Evolutionary conservation across 1,139 yeast species (phyloP), one percentile per base, ranked within the genome.

Genomic region (Sugiyamaella japonica): DNA sequence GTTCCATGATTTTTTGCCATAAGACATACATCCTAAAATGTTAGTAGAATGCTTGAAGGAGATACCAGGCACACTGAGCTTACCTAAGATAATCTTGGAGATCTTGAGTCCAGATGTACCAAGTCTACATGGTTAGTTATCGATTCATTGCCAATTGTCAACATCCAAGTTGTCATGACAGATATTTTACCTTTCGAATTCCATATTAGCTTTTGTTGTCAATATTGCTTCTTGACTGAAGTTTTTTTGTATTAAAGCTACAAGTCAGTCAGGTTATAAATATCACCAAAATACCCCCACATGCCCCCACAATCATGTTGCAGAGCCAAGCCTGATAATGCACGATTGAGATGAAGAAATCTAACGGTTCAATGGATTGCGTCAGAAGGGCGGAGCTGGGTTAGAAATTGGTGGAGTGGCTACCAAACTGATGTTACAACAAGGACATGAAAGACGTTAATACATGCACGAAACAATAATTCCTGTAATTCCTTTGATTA

Each of bases 11-110:
- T 76, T 78, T 13, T 65, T 56, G 10, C 85, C 86, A 60, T 68
- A 80, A 2, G 80, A 69, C 84, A 81, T 81, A 62, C 83, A 81
- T 20, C 86, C 86, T n/a, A 81, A 34, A 29, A 29, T 29, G 38
- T 34, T 34, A 34, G 38, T n/a, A 29, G 34, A 29, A 34, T 31
- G 36, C 12, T 74, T n/a, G n/a, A n/a, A n/a, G n/a, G n/a, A n/a
- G n/a, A n/a, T n/a, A n/a, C n/a, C n/a, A n/a, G n/a, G 17, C 3
- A 13, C 20, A n/a, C 25, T 20, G 6, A 20, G 29, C 46, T 28
- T 29, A 42, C 85, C 85, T 12, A 80, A 74, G 54, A 81, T 76
- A 48, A 80, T 66, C 54, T 75, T 75, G 31, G 84, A 77, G 41
- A 81, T 71, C 56, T 76, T 73, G 38, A 82, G 73, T 0, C 85